Evolutionary conservation across 2,329 filamentous ascomycete species (phyloP), one percentile per base, ranked within the genome.

Genomic region (Bisporella sp.): DNA sequence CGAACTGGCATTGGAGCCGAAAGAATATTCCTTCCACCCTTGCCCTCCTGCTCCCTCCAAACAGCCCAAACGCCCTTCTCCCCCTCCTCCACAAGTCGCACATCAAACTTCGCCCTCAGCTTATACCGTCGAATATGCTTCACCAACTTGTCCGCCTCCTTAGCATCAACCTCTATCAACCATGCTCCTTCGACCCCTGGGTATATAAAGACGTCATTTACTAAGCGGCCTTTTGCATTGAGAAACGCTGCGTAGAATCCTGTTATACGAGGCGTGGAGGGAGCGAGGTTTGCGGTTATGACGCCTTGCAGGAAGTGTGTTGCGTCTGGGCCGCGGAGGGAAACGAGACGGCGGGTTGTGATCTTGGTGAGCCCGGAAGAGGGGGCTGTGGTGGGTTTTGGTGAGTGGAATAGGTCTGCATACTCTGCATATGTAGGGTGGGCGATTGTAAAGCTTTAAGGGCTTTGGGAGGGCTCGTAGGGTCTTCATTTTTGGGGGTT

Each of bases 201-300:
- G 73, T 96, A 96, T 45, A 99, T 75, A 68, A 97, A 95, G 47
- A 90, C 86, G 70, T 99, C 93, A 71, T 92, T 81, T 41, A 96
- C 73, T 7, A 99, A 78, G 51, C 91, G 81, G 41, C 93, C 93
- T 53, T 82, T 81, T 6, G 92, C 89, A 58, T 87, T 95, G 41
- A 99, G 75, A 62, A 99, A 96, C 0, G 84, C 89, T 5, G 85
- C 77, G 69, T 95, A 97, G 66, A 86, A 83, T 4, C 82, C 84
- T 1, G 71, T 69, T 4, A 59, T 62, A 29, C 68, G 67, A 2
- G 69, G 52, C 6, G 52, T 53, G 46, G 67, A 63, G 6, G 71
- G 62, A 0, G 77, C 69, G 47, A 79, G 67, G 55, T 89, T 78
- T 55, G 84, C 85, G 55, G 92, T 96, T 56, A 93, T 79, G 50